These are phyloP conservation scores for Aspergillus costaricaensis DNA, from an alignment of 2,329 filamentous ascomycete species.

Conservation along the genomic window DNA sequence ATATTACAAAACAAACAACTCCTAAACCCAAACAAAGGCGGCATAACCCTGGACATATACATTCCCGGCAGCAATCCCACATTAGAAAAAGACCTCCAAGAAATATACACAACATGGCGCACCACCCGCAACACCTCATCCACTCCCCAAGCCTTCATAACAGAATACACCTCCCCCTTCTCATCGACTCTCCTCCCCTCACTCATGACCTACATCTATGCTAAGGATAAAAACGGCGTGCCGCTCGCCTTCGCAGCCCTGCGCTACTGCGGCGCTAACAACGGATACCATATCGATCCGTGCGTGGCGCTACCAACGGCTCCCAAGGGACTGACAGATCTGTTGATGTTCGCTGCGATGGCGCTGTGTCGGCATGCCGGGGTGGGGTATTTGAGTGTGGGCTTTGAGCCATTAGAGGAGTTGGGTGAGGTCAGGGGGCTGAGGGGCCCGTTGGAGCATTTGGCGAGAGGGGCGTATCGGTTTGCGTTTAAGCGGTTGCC, in stretches of 20 bases:
- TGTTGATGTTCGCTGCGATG: slow-evolving; percentile 43
- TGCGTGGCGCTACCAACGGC: slow-evolving; percentile 39
- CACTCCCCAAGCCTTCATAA: slow-evolving; percentile 42
- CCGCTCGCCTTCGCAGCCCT: slow-evolving; percentile 45
- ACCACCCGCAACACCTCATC: slow-evolving; percentile 33
- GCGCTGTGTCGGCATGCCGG: slow-evolving; percentile 36
- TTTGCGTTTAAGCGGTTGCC: slow-evolving; percentile 37
- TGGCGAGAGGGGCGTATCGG: slow-evolving; percentile 35
- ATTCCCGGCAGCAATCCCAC: slow-evolving; percentile 32
- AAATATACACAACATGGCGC: slow-evolving; percentile 44
- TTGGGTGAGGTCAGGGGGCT: slow-evolving; percentile 39
- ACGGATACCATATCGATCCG: slow-evolving; percentile 47
- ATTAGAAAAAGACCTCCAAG: slow-evolving; percentile 36
- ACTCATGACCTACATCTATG: slow-evolving; percentile 47
- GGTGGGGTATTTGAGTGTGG: slow-evolving; percentile 41
- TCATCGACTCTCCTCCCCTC: slow-evolving; percentile 28
- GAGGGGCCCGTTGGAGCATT: slow-evolving; percentile 24
- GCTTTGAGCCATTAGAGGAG: slow-evolving; percentile 40
- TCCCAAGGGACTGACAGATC: slow-evolving; percentile 41
- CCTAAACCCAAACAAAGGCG: slow-evolving; percentile 37
- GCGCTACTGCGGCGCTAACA: slow-evolving; percentile 37
- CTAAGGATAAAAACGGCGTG: slow-evolving; percentile 28
- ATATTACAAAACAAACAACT: slow-evolving; percentile 40
- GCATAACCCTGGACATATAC: slow-evolving; percentile 39
- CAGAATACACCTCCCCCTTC: slow-evolving; percentile 42